Percentiles rank a stretch among this genome's conserved stretches.
These are phyloP conservation scores for Daldinia sp. DNA, from an alignment of 2,329 filamentous ascomycete species.

Conservation along the genomic window DNA sequence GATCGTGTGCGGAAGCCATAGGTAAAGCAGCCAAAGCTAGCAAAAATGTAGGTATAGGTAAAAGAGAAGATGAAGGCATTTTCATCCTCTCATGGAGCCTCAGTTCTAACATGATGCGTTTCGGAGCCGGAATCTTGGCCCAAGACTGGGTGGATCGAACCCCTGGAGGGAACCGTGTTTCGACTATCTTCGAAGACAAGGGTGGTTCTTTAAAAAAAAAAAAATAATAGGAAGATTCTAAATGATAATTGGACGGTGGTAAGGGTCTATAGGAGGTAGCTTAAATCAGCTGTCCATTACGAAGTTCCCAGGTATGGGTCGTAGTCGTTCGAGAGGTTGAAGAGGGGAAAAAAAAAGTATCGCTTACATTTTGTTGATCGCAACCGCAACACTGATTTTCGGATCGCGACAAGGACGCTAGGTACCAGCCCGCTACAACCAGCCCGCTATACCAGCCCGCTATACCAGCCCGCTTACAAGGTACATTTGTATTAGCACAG, in stretches of 20 bases:
- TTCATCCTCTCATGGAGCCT: conserved; percentile 22
- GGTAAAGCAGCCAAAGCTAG: conserved; percentile 45
- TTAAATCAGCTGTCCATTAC: conserved; percentile 14
- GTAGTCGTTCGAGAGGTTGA: conserved; percentile 1
- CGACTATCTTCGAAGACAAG: conserved; percentile 21
- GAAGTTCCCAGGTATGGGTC: conserved; percentile 6
- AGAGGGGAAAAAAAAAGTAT: conserved; percentile 24
- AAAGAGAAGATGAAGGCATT: conserved; percentile 36
- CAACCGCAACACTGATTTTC: conserved; percentile 11
- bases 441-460: no score
- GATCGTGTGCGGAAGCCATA: conserved; percentile 59
- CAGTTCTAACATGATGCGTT: conserved; percentile 38
- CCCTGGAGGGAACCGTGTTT: conserved; percentile 39
- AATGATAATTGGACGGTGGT: conserved; percentile 3
- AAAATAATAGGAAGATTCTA: conserved; percentile 11
- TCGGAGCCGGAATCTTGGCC: conserved; percentile 25
- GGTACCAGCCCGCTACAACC: neutral
- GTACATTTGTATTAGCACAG: neutral
- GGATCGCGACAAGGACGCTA: conserved; percentile 22
- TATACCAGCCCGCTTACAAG: no score
- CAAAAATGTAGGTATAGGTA: conserved; percentile 37
- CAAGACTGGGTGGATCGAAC: conserved; percentile 30
- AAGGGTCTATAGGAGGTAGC: neutral
- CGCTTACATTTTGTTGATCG: conserved; percentile 32
- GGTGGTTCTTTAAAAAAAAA: conserved; percentile 7